A percentile compares a stretch with the other conserved stretches of the same genome.
phyloP scores from a whole-genome alignment of 768 basidiomycete species.

The Mycena epipterygia region DNA sequence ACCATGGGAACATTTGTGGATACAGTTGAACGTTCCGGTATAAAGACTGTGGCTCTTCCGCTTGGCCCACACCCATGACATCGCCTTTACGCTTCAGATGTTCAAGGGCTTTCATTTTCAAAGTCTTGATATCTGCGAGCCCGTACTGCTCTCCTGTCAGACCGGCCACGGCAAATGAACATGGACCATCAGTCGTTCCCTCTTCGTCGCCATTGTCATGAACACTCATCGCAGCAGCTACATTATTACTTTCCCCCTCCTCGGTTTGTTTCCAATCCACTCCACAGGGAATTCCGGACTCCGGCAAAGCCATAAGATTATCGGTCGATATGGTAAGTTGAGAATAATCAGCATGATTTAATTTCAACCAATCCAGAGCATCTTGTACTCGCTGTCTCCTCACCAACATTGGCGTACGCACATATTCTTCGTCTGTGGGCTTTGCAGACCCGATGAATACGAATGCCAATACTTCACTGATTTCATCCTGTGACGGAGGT shows the following conservation, averaged over 20 bases:
- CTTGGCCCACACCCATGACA: neutral
- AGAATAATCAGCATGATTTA: conserved; percentile 24
- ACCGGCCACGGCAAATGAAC: neutral
- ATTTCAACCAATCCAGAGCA: conserved; percentile 25
- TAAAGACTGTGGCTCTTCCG: neutral
- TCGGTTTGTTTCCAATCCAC: conserved; percentile 3
- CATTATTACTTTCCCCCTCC: neutral
- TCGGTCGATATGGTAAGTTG: neutral
- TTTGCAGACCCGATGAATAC: conserved; percentile 18
- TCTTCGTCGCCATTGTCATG: neutral
- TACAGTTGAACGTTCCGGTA: neutral
- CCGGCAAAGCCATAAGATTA: neutral
- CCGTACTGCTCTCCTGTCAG: neutral
- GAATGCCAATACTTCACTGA: conserved; percentile 41
- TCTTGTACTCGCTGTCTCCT: neutral
- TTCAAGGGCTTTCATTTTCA: neutral
- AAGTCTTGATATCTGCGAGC: neutral
- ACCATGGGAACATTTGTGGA: conserved; percentile 3
- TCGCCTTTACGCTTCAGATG: neutral
- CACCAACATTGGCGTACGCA: conserved; percentile 10
- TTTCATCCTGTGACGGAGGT: conserved; percentile 37
- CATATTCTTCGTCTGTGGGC: conserved; percentile 34
- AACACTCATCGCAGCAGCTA: neutral
- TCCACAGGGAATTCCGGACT: neutral
- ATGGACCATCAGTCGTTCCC: neutral